Evolutionary conservation across 2,329 filamentous ascomycete species (phyloP).

Genomic region (Colletotrichum siamense): DNA sequence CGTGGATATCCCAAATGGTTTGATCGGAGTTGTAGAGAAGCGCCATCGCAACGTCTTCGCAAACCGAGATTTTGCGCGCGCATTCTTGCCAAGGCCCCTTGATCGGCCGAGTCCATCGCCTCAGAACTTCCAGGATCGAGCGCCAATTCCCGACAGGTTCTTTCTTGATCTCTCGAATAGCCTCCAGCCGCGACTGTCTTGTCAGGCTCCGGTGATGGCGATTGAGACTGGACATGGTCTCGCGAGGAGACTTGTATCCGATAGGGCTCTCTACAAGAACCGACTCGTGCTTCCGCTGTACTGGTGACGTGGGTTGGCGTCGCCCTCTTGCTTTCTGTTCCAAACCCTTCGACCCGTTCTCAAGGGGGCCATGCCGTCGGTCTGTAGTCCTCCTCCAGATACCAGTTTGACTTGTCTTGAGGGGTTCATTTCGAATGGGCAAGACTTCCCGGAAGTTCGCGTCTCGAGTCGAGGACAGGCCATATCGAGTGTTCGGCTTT

Average conservation of each 20-base stretch:
- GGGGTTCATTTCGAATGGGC: not conserved
- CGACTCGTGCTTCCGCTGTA: conserved; percentile 20
- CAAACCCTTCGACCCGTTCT: not conserved
- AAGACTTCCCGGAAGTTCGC: not conserved
- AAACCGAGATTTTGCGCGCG: conserved; percentile 30
- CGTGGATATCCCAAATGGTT: conserved; percentile 34
- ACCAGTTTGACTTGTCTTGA: not conserved
- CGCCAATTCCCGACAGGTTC: conserved; percentile 43
- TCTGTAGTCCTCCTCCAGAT: not conserved
- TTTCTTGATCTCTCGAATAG: conserved; percentile 33
- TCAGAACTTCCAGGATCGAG: conserved; percentile 41
- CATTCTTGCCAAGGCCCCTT: conserved; percentile 18
- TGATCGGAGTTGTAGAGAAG: conserved; percentile 24
- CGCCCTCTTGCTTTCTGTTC: not conserved
- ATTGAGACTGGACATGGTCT: conserved; percentile 22
- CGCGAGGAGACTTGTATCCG: conserved; percentile 22
- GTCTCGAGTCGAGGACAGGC: not conserved
- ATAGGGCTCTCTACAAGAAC: conserved; percentile 31
- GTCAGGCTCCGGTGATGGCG: conserved; percentile 29
- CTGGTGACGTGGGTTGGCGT: not conserved
- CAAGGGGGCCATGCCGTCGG: not conserved
- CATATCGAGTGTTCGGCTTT: not conserved
- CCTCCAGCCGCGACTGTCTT: conserved; percentile 42
- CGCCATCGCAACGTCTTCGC: conserved; percentile 9
- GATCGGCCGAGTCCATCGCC: conserved; percentile 36